Evolutionary conservation across 2,329 filamentous ascomycete genomes (phyloP), one percentile per base, ranked within the genome.

Genomic region (Didymella segeticola): DNA sequence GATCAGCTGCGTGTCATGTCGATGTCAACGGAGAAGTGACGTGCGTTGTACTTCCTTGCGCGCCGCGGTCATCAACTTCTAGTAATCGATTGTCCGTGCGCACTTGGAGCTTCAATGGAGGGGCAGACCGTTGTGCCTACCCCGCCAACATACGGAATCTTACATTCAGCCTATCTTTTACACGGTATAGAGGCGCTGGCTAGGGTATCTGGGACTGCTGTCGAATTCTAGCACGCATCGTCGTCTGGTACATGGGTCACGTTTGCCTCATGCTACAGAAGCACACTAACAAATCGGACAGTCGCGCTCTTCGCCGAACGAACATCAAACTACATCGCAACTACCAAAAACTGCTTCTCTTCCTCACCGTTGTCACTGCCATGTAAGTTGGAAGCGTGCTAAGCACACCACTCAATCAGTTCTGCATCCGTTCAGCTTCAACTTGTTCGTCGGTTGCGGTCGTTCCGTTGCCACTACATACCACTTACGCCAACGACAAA

Each of bases 1-100:
- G 60, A 34, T 41, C 27, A 56, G 14, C 7, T 26, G 39, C 22
- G 30, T 56, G 34, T 60, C 65, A 68, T 67, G 50, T 61, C 59
- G 53, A 52, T 38, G 30, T 37, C 34, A n/a, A 17, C 38, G 15
- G 22, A 22, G 34, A 39, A 38, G 22, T 26, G 29, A 43, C 48
- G 34, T 43, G 46, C 43, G 39, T 41, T 43, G 43, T 45, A 4
- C 10, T 41, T n/a, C 36, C 20, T 43, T 50, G 39, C 46, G 54
- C 52, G 41, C 57, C 47, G 45, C 43, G 47, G 53, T 39, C 22
- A 43, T n/a, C n/a, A n/a, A n/a, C n/a, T n/a, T n/a, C n/a, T n/a
- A 36, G 26, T 29, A 50, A 20, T 57, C 51, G 14, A 43, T 34
- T 42, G 59, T 59, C 47, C 59, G 37, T 25, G 33, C 25, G 25